These are phyloP conservation scores for Botrytis tulipae DNA, from an alignment of 2,329 filamentous ascomycete genomes.

Conservation along the genomic window DNA sequence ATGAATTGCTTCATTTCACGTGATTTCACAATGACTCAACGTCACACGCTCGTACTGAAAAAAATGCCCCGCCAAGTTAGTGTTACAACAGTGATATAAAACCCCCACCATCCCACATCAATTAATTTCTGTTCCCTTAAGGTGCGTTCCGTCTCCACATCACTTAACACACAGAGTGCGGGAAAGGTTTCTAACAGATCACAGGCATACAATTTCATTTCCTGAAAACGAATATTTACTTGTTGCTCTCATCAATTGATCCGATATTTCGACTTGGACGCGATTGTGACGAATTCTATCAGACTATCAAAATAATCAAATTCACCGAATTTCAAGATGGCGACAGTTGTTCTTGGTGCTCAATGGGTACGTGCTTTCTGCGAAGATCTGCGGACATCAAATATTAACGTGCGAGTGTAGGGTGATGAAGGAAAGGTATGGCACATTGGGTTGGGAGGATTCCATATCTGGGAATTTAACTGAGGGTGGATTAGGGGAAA, in stretches of 20 bases:
- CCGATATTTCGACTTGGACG: not conserved
- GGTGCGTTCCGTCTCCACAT: slow-evolving; percentile 21
- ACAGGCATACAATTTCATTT: slow-evolving; percentile 9
- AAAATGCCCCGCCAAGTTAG: slow-evolving; percentile 16
- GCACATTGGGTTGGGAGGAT: not conserved
- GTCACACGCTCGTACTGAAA: not conserved
- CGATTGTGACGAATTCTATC: not conserved
- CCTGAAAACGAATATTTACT: not conserved
- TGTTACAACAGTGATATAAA: slow-evolving; percentile 13
- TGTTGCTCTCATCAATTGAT: slow-evolving; percentile 12
- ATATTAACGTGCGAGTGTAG: slow-evolving; percentile 16
- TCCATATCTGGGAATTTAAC: not conserved
- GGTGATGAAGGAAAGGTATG: slow-evolving; percentile 22
- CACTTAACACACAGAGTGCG: slow-evolving; percentile 14
- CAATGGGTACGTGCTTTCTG: slow-evolving; percentile 52
- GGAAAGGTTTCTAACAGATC: slow-evolving; percentile 20
- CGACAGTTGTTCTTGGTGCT: slow-evolving; percentile 54
- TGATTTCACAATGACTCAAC: slow-evolving; percentile 6
- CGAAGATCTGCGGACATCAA: slow-evolving; percentile 8
- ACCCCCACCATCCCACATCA: slow-evolving; percentile 12
- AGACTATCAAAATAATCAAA: slow-evolving; percentile 26
- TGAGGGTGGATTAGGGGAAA: slow-evolving; percentile 49
- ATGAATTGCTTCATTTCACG: slow-evolving; percentile 1
- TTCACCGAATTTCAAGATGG: slow-evolving; percentile 29
- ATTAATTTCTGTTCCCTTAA: slow-evolving; percentile 22